A percentile compares a stretch with the other conserved stretches of the same genome.
Conservation (phyloP, 768 basidiomycete species). For the Pulveroboletus ravenelii region DNA sequence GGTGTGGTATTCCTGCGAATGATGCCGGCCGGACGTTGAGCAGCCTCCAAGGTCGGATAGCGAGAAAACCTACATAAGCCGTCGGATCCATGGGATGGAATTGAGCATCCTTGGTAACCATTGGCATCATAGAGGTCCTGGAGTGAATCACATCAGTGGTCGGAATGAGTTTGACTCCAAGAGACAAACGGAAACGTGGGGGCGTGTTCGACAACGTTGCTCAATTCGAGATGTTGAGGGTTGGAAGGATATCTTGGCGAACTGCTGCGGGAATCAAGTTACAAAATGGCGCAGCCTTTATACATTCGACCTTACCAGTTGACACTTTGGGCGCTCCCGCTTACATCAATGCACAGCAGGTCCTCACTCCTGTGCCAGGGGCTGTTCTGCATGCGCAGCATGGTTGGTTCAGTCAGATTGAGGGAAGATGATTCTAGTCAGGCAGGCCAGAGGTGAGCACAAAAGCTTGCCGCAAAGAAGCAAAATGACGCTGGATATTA, state of each 20-base stretch:
- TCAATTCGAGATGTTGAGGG: background rate
- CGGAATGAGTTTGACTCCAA: background rate
- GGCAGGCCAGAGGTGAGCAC: background rate
- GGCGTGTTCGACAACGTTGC: background rate
- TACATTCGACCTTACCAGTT: constrained; percentile 12
- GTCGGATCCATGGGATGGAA: background rate
- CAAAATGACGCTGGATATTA: background rate
- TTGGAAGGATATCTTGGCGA: background rate
- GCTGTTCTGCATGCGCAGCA: constrained; percentile 11
- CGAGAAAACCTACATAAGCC: constrained; percentile 6
- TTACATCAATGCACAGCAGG: constrained; percentile 15
- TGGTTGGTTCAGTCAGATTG: constrained; percentile 1
- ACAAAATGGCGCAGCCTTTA: constrained; percentile 6
- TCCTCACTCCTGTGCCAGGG: constrained; percentile 14
- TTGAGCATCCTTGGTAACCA: background rate
- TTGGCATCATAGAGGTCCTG: constrained; percentile 6
- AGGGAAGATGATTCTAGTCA: background rate
- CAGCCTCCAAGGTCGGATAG: background rate
- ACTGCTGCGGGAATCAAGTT: constrained; percentile 12
- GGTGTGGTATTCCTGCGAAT: constrained; percentile 10
- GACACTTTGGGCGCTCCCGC: background rate
- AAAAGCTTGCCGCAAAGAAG: background rate
- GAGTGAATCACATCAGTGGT: background rate
- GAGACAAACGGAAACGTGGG: constrained; percentile 6
- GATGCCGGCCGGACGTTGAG: background rate